Conservation (phyloP, 208 protist species). For the Trypanosoma avium region DNA sequence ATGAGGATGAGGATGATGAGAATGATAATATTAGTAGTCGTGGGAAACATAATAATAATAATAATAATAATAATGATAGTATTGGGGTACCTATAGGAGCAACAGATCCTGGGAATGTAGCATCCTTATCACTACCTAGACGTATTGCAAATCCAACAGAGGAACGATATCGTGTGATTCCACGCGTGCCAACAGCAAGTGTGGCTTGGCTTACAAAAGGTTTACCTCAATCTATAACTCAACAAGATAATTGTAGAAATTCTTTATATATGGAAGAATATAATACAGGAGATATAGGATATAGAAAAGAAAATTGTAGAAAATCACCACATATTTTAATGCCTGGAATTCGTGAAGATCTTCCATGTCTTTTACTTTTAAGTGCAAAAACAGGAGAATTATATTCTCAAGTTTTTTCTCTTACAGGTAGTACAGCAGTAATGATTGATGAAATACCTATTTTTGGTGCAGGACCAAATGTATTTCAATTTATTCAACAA, state of each 20-base stretch:
- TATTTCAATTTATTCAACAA: constrained; percentile 38
- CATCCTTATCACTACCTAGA: neutral
- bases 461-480: constrained; percentile 51
- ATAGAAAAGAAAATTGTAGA: neutral
- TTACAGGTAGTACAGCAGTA: constrained; percentile 30
- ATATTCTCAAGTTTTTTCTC: constrained; percentile 66
- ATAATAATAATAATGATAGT: too few relatives aligned
- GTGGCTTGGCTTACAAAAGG: constrained; percentile 38
- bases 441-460: constrained; percentile 37
- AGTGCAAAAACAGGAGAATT: constrained; percentile 55
- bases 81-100: constrained; percentile 1
- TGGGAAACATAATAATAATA: too few relatives aligned
- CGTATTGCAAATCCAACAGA: constrained; percentile 3
- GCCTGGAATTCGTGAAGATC: constrained; percentile 35
- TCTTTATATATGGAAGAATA: neutral
- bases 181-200: constrained; percentile 44
- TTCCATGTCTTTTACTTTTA: constrained; percentile 56
- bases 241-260: neutral
- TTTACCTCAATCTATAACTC: neutral
- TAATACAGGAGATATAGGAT: neutral
- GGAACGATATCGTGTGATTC: constrained; percentile 37
- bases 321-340: constrained; percentile 15
- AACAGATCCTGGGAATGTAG: neutral
- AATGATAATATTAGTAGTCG: too few relatives aligned
- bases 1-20: too few relatives aligned